These are phyloP conservation scores for Mitragyna speciosa DNA, from an alignment of 257 asterid species.

Conservation along the genomic window DNA sequence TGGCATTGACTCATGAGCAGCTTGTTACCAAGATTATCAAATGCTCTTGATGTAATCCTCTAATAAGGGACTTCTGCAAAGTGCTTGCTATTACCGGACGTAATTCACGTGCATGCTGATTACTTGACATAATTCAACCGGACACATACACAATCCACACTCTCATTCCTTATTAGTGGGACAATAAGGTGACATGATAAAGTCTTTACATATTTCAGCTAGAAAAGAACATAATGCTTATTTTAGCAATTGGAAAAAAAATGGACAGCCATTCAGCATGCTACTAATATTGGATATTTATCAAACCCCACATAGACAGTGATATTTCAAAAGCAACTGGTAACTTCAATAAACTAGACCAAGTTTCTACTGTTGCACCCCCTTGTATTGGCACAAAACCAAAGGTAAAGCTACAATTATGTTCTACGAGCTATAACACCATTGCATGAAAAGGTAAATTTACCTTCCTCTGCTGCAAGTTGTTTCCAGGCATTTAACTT, in stretches of 20 bases:
- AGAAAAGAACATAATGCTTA: background rate
- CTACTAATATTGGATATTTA: background rate
- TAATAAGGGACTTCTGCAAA: background rate
- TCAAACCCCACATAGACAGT: background rate
- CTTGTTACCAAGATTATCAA: background rate
- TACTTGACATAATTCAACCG: background rate
- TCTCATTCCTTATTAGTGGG: background rate
- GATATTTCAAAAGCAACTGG: no score
- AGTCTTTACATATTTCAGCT: background rate
- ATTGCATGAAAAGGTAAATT: background rate
- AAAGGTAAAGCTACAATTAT: no score
- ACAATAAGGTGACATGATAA: background rate
- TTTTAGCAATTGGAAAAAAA: background rate
- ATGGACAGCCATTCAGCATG: background rate
- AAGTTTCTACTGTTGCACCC: background rate
- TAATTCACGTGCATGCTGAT: background rate
- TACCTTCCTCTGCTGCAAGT: constrained; percentile 94
- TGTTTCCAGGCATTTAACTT: constrained; percentile 86
- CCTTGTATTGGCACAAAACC: background rate
- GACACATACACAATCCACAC: background rate
- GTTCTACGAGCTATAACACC: background rate
- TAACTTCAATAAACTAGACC: background rate
- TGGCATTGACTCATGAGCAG: background rate
- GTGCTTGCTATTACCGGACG: background rate
- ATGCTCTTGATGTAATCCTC: background rate